Evolutionary conservation across 2,329 filamentous ascomycete genomes (phyloP), one percentile per base, ranked within the genome.

Genomic region (Epichloe gansuensis): DNA sequence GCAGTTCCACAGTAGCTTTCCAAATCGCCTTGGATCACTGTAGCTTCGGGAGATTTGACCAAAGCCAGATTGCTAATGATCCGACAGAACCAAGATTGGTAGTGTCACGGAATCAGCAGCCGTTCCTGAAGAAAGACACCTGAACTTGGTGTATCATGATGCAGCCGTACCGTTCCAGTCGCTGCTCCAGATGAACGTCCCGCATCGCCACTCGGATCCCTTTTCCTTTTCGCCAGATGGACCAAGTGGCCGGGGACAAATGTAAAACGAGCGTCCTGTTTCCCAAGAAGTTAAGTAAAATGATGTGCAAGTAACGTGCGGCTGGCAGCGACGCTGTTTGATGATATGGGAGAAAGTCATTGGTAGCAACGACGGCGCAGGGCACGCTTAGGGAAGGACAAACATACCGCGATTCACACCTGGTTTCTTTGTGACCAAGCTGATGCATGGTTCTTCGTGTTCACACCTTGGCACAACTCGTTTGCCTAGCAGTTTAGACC

Each of bases 401-500:
- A 21, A 70, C 74, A 61, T 69, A 78, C 74, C 91, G 69, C 64
- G 84, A 61, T 97, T 98, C 56, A 87, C 71, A 1, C 93, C 93
- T 0, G 88, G 76, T 64, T 97, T 97, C 71, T 91, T 96, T 1
- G 90, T 95, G 17, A 83, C 77, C 49, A 91, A 71, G 57, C 77
- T 87, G 57, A 89, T 86, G 67, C 93, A 97, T 3, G 87, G 85
- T 60, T 97, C 90, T 50, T 81, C 75, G 63, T 98, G 93, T 47
- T 96, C 89, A 64, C 93, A 98, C 53, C 77, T 78, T 1, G 93
- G 93, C 1, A 80, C 74, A 1, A 80, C 71, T 52, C 85, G 82
- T 65, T 85, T 89, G 15, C 83, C 80, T 55, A 97, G 83, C 13
- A 97, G 74, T 63, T 85, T 89, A 4, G 81, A 83, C 93, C 93